These are phyloP conservation scores for Stygiomarasmius scandens DNA, from an alignment of 1,284 basidiomycete genomes.

Conservation along the genomic window DNA sequence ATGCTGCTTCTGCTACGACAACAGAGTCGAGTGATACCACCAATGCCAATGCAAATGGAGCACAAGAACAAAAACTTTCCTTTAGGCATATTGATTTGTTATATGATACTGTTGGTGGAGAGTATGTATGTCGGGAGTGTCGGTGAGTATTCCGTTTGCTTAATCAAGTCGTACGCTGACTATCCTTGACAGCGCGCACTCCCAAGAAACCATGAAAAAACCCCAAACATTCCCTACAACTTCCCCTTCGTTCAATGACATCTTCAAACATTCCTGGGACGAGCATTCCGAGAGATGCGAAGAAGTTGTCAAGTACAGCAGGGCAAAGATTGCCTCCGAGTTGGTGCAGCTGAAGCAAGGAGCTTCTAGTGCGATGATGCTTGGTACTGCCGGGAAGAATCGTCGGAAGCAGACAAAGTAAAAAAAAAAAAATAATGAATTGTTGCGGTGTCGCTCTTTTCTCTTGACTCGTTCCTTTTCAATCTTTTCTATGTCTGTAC, in stretches of 20 bases:
- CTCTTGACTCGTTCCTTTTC: too few species aligned
- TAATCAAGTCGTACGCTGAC: neutral
- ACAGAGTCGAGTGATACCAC: neutral
- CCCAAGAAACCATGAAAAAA: constrained; percentile 4
- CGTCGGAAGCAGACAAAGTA: neutral
- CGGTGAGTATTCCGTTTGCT: constrained; percentile 4
- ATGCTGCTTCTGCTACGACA: neutral
- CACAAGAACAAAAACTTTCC: neutral
- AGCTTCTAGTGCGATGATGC: neutral
- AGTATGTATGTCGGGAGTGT: constrained; percentile 13
- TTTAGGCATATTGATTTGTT: constrained; percentile 12
- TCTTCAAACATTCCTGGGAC: constrained; percentile 6
- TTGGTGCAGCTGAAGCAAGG: constrained; percentile 5
- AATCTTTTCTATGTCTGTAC: too few species aligned
- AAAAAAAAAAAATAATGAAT: too few species aligned
- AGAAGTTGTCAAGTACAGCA: constrained; percentile 11
- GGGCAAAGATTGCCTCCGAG: constrained; percentile 5
- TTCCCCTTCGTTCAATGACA: constrained; percentile 3
- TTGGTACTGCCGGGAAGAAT: neutral
- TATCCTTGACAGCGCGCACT: neutral
- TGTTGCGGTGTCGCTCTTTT: too few species aligned
- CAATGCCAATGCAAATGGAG: neutral
- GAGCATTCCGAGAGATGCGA: constrained; percentile 8
- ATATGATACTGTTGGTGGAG: constrained; percentile 9
- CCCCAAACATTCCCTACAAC: constrained; percentile 8